phyloP scores from a whole-genome alignment of 345 rosid species.

The Populus euphratica region DNA sequence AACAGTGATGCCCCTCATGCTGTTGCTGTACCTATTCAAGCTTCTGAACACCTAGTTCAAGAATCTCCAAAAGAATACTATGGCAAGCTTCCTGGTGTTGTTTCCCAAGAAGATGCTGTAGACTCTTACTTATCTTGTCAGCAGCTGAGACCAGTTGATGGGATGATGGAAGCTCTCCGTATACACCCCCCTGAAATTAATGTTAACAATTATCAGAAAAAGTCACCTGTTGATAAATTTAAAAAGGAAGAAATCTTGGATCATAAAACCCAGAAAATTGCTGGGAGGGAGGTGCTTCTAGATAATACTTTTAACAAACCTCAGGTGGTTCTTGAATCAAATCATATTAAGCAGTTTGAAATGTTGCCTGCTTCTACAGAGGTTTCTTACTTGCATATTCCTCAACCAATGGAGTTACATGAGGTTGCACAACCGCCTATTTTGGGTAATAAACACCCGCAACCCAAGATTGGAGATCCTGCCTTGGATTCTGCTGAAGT shows the following conservation, averaged over 20 bases:
- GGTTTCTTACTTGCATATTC: slow-evolving; percentile 22
- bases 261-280: slow-evolving; percentile 27
- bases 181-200: slow-evolving; percentile 22
- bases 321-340: slow-evolving; percentile 26
- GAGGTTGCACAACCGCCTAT: slow-evolving; percentile 28
- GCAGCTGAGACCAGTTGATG: slow-evolving; percentile 35
- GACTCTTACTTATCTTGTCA: slow-evolving; percentile 23
- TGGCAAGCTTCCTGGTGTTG: slow-evolving; percentile 23
- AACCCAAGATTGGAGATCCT: slow-evolving; percentile 34
- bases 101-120: slow-evolving; percentile 29
- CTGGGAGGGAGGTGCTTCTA: slow-evolving; percentile 31
- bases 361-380: slow-evolving; percentile 24
- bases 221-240: slow-evolving; percentile 25
- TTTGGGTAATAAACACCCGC: slow-evolving; percentile 36
- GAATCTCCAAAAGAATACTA: slow-evolving; percentile 37
- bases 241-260: slow-evolving; percentile 37
- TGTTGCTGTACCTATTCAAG: slow-evolving; percentile 30
- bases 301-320: slow-evolving; percentile 32
- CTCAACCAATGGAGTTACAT: slow-evolving; percentile 32
- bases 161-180: slow-evolving; percentile 39
- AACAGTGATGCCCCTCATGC: slow-evolving; percentile 20
- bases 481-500: slow-evolving; percentile 38
- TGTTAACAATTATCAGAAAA: slow-evolving; percentile 33
- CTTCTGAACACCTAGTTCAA: slow-evolving; percentile 27
- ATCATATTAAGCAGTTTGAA: slow-evolving; percentile 26